These are phyloP conservation scores for Microdochium bolleyi DNA, from an alignment of 2,329 filamentous ascomycete species.

Conservation along the genomic window DNA sequence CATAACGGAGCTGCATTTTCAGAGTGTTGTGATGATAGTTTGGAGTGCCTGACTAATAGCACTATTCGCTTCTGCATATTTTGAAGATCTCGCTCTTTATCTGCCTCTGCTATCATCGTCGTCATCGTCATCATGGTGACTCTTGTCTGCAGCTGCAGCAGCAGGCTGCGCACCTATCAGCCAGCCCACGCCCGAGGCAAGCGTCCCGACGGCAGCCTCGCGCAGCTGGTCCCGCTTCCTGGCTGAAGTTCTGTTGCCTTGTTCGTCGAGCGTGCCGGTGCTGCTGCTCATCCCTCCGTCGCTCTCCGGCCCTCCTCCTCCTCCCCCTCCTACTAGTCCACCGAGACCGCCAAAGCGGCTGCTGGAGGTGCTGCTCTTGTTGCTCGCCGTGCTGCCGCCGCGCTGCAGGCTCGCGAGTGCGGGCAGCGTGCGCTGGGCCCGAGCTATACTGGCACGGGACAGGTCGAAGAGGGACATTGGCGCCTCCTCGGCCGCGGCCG, in stretches of 20 bases:
- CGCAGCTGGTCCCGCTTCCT: constrained; percentile 67
- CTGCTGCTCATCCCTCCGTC: constrained; percentile 11
- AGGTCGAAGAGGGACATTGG: constrained; percentile 60
- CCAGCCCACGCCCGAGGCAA: constrained; percentile 62
- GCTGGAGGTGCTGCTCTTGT: constrained; percentile 11
- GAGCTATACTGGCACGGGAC: constrained; percentile 50
- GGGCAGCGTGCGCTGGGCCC: constrained; percentile 50
- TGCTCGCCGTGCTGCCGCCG: constrained; percentile 26
- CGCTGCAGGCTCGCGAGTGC: constrained; percentile 44
- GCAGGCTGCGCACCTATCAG: constrained; percentile 49
- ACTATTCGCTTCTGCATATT: too few species aligned
- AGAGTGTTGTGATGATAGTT: too few species aligned
- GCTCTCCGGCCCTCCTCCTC: constrained; percentile 4
- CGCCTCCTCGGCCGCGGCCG: constrained; percentile 41
- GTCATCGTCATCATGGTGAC: background rate
- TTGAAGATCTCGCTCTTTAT: background rate
- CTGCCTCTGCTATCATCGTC: background rate
- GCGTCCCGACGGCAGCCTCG: constrained; percentile 58
- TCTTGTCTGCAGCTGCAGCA: constrained; percentile 14
- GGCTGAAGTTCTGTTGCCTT: constrained; percentile 25
- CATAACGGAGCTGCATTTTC: too few species aligned
- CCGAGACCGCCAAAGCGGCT: background rate
- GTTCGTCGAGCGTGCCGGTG: constrained; percentile 13
- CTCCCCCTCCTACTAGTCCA: background rate
- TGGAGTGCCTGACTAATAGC: too few species aligned